Base-by-base conservation (phyloP, 1,284 basidiomycete genomes). In the Ustilago crameri region DNA sequence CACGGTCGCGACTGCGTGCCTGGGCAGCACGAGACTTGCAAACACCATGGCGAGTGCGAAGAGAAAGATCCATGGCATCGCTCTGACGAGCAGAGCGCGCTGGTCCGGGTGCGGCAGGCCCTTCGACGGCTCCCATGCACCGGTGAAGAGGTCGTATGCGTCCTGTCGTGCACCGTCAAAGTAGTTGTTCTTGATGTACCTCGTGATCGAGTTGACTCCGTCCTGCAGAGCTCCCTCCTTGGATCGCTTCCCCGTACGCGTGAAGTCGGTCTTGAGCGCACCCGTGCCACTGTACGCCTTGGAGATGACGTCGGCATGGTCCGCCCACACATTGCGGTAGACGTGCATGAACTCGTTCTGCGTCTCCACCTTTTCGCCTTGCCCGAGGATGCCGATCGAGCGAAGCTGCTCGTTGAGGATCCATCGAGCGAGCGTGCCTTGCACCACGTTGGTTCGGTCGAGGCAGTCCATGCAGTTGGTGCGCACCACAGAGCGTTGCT, bases 151-250 rank as follows among this genome's bases (percentile, higher is more conserved):
- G 83, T 99, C 96, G 81, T 79, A 82, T 0, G 79, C 80, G 45
- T 76, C 79, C 92, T 84, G 94, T 79, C 95, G 87, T 51, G 93
- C 88, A 7, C 96, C 96, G 83, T 98, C 96, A 79, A 97, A 92
- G 85, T 93, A 95, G 84, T 97, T 98, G 86, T 98, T 98, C 87
- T 91, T 94, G 73, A 97, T 81, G 83, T 98, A 99, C 65, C 96
- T 89, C 84, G 90, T 87, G 2, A 90, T 83, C 18, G 91, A 91
- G 84, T 98, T 98, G 84, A 90, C 86, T 1, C 93, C 93, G 84
- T 98, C 96, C 79, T 94, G 90, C 46, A 96, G 77, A 26, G 87
- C 84, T 26, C 95, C 95, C 44, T 77, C 65, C 24, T 97, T 97
- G 82, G 89, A 87, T 0, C 93, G 88, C 84, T 91, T 91, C 76